These are phyloP conservation scores for Dactylorhiza incarnata DNA, from an alignment of 106 monocot species.

Conservation along the genomic window DNA sequence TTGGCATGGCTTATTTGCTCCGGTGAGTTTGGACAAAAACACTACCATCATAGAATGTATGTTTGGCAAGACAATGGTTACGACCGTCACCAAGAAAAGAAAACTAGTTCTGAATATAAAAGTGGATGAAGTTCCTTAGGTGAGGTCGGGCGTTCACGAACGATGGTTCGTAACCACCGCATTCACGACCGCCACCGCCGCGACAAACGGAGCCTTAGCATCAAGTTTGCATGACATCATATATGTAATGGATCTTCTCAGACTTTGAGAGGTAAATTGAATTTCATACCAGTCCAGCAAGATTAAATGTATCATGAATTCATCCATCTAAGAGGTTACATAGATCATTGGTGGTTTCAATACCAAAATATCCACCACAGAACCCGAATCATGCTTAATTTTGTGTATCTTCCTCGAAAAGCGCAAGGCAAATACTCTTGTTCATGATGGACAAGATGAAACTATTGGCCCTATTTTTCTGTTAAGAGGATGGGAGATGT, in stretches of 20 bases:
- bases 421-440: background rate
- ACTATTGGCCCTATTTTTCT: background rate
- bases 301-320: background rate
- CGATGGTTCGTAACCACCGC: too few species aligned
- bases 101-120: too few species aligned
- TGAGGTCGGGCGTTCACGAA: too few species aligned
- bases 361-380: background rate
- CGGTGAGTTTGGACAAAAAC: too few species aligned
- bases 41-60: too few species aligned
- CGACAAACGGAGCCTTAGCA: too few species aligned
- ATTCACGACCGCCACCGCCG: too few species aligned
- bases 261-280: background rate
- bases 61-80: too few species aligned
- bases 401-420: background rate
- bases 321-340: background rate
- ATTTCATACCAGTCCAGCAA: background rate
- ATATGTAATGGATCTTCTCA: background rate
- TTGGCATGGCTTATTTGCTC: too few species aligned
- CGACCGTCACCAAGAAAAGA: too few species aligned
- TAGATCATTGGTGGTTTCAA: background rate
- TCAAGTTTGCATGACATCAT: background rate
- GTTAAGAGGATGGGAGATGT: background rate
- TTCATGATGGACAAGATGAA: background rate
- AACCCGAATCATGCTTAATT: background rate
- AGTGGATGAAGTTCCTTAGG: too few species aligned